Conservation (phyloP, 2,329 filamentous ascomycete genomes). For the Aspergillus terreus region DNA sequence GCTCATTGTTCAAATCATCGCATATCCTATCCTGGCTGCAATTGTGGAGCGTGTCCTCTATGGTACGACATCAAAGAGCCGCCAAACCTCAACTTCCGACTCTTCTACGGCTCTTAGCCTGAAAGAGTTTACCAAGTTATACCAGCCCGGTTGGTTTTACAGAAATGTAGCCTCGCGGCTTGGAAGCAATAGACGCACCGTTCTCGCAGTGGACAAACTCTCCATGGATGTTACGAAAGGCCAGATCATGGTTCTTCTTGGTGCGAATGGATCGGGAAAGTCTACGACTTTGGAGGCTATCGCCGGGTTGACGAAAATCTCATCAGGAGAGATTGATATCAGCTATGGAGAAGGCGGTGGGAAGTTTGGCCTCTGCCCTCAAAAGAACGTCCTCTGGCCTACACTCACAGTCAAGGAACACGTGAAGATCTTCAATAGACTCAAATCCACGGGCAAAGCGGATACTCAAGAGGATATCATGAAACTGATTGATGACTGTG, state of each 20-base stretch:
- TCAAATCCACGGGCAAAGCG: constrained; percentile 62
- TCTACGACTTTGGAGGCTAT: constrained; percentile 86
- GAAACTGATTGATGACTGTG: constrained; percentile 65
- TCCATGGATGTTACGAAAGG: constrained; percentile 69
- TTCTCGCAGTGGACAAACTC: constrained; percentile 74
- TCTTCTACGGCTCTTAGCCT: constrained; percentile 63
- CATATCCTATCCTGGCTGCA: constrained; percentile 72
- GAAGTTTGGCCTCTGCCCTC: constrained; percentile 80
- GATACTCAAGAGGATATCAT: constrained; percentile 59
- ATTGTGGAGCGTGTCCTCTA: constrained; percentile 71
- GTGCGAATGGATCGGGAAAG: constrained; percentile 88
- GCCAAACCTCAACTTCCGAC: constrained; percentile 37
- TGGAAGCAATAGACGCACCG: constrained; percentile 56
- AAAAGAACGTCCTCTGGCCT: constrained; percentile 93
- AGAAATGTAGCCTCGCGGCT: constrained; percentile 45
- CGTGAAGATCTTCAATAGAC: constrained; percentile 73
- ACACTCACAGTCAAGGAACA: constrained; percentile 83
- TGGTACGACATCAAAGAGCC: constrained; percentile 65
- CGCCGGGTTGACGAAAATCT: constrained; percentile 74
- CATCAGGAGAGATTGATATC: constrained; percentile 71
- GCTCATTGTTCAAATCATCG: constrained; percentile 70
- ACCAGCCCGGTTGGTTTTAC: constrained; percentile 62
- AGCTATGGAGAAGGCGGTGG: constrained; percentile 74
- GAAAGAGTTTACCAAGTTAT: constrained; percentile 72
- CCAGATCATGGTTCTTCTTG: constrained; percentile 80